Evolutionary conservation across 345 rosid species (phyloP), one percentile per base, ranked within the genome.

Genomic region (Rhizophora mangle): DNA sequence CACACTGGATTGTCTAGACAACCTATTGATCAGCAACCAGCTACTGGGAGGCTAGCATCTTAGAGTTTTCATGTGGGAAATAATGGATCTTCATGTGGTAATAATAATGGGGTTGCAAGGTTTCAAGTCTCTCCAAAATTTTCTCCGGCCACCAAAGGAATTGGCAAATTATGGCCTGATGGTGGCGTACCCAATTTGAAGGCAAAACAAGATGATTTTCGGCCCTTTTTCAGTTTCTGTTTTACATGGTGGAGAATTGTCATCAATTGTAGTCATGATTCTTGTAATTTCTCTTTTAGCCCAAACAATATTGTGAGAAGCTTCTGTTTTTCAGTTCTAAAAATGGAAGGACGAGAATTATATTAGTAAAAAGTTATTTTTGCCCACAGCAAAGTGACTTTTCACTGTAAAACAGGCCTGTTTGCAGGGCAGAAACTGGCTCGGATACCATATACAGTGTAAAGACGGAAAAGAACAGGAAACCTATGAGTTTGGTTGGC

Each of bases 181-280:
- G 70, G 15, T 55, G 72, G 69, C 37, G 60, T 63, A 75, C 77
- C 72, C 54, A 74, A 75, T 72, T 82, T 85, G 68, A 85, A 85
- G 83, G 73, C 76, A 51, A 84, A 77, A 57, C 83, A 82, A 72
- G 87, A 84, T 80, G 87, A 87, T 67, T 71, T 2, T 39, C 59
- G 3, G 46, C 19, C 20, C n/a, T 64, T 60, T 30, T 0, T 20
- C 36, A 7, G 37, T 30, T 36, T 52, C 61, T 31, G 15, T 58
- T 34, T 67, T 10, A 20, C 39, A 27, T 66, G 24, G 63, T 62
- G 24, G 63, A 62, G 30, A 21, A 6, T 56, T 67, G 19, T 22
- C 61, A n/a, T 65, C 13, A 30, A 37, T 26, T 60, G n/a, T n/a
- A n/a, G n/a, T n/a, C n/a, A n/a, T n/a, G n/a, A n/a, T n/a, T n/a